phyloP scores from a whole-genome alignment of 2,329 filamentous ascomycete species.

The Fusarium siculi region DNA sequence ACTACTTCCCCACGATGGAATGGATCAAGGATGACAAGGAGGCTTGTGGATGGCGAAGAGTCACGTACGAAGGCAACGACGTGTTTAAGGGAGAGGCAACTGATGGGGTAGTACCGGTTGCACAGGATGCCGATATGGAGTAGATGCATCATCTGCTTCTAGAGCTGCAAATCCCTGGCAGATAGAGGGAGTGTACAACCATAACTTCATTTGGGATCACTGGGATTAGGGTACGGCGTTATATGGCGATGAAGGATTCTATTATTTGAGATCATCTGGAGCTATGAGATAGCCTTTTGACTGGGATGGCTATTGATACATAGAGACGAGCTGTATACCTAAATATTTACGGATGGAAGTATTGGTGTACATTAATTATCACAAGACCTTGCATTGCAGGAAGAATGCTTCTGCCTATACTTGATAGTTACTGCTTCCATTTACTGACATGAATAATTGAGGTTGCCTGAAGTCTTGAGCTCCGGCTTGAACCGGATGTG shows the following conservation, averaged over 20 bases:
- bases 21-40: slow-evolving; percentile 72
- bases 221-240: slow-evolving; percentile 48
- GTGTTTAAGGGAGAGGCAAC: slow-evolving; percentile 64
- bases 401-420: neutral
- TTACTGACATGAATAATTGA: neutral
- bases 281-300: slow-evolving; percentile 40
- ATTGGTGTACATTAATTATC: neutral
- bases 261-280: slow-evolving; percentile 46
- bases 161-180: neutral
- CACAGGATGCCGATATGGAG: slow-evolving; percentile 58
- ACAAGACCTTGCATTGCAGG: neutral
- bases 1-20: slow-evolving; percentile 83
- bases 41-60: slow-evolving; percentile 70
- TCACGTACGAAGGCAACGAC: slow-evolving; percentile 69
- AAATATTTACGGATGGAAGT: slow-evolving; percentile 1
- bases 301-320: slow-evolving; percentile 17
- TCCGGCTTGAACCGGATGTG: slow-evolving; percentile 18
- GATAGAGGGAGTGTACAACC: slow-evolving; percentile 28
- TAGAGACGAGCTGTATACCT: slow-evolving; percentile 13
- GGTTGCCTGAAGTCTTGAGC: slow-evolving; percentile 6
- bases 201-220: slow-evolving; percentile 7
- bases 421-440: neutral
- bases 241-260: slow-evolving; percentile 51
- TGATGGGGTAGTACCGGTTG: slow-evolving; percentile 58
- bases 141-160: slow-evolving; percentile 33